These are phyloP conservation scores for Clitopilus passeckerianus DNA, from an alignment of 768 basidiomycete genomes.

Conservation along the genomic window DNA sequence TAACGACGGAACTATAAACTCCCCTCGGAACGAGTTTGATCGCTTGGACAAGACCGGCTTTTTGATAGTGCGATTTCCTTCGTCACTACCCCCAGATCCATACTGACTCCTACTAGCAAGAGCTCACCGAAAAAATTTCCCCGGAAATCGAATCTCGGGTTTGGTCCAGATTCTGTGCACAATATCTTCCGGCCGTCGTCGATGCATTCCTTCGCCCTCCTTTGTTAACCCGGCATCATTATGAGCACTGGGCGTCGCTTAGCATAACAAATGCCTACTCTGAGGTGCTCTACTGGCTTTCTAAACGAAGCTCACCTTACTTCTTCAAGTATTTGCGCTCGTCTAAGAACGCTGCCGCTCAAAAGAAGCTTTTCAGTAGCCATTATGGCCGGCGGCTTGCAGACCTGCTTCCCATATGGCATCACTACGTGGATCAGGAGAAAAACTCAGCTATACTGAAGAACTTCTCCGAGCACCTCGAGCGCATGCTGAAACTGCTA, in stretches of 20 bases:
- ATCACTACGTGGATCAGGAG: no score
- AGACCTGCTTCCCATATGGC: slow-evolving; percentile 6
- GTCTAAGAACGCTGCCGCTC: slow-evolving; percentile 6
- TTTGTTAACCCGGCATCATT: background rate
- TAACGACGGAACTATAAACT: no score
- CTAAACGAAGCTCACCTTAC: slow-evolving; percentile 10
- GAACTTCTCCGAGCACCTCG: no score
- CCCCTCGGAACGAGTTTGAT: no score
- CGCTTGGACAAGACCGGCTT: no score
- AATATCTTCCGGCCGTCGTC: background rate
- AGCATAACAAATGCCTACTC: slow-evolving; percentile 10
- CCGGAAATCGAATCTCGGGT: slow-evolving; percentile 8
- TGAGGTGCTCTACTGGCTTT: slow-evolving; percentile 12
- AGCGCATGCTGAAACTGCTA: no score
- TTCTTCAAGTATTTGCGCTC: slow-evolving; percentile 15
- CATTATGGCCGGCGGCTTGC: slow-evolving; percentile 10
- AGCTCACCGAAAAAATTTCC: background rate
- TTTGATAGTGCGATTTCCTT: no score
- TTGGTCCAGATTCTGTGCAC: slow-evolving; percentile 13
- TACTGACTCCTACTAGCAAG: slow-evolving; percentile 1
- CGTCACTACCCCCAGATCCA: background rate
- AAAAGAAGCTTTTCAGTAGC: slow-evolving; percentile 8
- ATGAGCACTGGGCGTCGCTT: background rate
- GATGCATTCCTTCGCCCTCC: background rate
- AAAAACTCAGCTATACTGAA: no score